Base-by-base conservation (phyloP, 2,329 filamentous ascomycete species). In the Trichocomaceae sp. region DNA sequence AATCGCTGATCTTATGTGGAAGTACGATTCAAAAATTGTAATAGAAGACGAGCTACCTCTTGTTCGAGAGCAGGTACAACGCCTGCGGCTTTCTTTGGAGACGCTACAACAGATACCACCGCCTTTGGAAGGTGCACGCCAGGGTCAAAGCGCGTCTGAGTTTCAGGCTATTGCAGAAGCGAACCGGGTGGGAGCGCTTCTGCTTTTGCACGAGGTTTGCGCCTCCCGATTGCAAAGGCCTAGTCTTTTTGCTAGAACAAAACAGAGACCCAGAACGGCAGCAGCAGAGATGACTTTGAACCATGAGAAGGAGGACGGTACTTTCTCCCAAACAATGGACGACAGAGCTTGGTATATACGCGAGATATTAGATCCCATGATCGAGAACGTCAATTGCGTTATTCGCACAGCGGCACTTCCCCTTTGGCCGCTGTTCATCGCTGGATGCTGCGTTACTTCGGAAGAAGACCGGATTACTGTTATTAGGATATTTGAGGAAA, bases 401-500 rank as follows among this genome's bases (percentile, higher is more conserved):
- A 61, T 56, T 53, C 61, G 59, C 15, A 63, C 62, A 0, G 64
- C 64, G 1, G 62, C 59, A 1, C 29, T 65, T 0, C 64, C 64
- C 1, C 46, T 66, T 6, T 66, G 64, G 64, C 63, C 64, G 6
- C 56, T 66, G 1, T 66, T 66, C 22, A 44, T 66, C 19, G 64
- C 62, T 1, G 64, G 63, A 10, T 66, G 64, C 10, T 66, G 64
- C 52, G 60, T 59, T 13, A 52, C 26, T 9, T 47, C 48, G 0
- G 64, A 66, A 23, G 59, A 58, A n/a, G 58, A 66, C 8, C 56
- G 60, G 12, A 52, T 65, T 1, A 52, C 47, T 33, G 63, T 62
- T 2, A 50, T 66, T 55, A 60, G 56, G 13, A 50, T 66, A 5
- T 65, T 66, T 35, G 57, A 62, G 13, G 56, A 59, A 3, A 47